Evolutionary conservation across 768 basidiomycete genomes (phyloP).

Genomic region (Mycena capillaripes): DNA sequence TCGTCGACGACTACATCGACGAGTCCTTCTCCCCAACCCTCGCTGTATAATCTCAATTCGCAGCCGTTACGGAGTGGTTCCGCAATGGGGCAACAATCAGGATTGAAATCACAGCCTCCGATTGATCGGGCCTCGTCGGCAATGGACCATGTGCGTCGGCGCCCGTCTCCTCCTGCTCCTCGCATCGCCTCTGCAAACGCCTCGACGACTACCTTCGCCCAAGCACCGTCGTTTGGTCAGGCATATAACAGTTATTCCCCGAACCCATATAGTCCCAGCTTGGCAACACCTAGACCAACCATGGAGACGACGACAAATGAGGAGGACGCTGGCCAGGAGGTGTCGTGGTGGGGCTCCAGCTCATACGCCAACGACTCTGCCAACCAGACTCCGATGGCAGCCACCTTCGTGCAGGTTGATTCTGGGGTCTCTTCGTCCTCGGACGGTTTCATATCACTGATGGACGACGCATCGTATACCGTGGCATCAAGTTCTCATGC

Average conservation of each 20-base stretch:
- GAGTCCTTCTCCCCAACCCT: constrained; percentile 82
- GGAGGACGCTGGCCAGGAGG: constrained; percentile 53
- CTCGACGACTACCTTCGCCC: constrained; percentile 64
- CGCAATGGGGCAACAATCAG: constrained; percentile 69
- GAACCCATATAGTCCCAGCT: constrained; percentile 48
- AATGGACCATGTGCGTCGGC: constrained; percentile 77
- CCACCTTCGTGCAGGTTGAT: constrained; percentile 73
- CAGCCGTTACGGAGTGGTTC: constrained; percentile 70
- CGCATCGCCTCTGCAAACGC: constrained; percentile 68
- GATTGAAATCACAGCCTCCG: constrained; percentile 60
- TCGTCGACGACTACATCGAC: constrained; percentile 84
- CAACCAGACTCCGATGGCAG: constrained; percentile 74
- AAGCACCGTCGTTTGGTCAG: constrained; percentile 52
- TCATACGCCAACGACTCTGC: constrained; percentile 50
- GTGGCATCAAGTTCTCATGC: constrained; percentile 46
- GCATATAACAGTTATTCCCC: constrained; percentile 55
- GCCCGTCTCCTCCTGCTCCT: constrained; percentile 63
- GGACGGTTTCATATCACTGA: constrained; percentile 85
- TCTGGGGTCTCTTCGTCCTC: constrained; percentile 55
- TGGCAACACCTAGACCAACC: constrained; percentile 50
- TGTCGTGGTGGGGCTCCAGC: constrained; percentile 77
- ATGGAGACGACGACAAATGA: constrained; percentile 38
- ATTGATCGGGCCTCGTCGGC: constrained; percentile 85
- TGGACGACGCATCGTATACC: constrained; percentile 72
- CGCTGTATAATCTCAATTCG: constrained; percentile 53